A percentile compares a stretch with the other conserved stretches of the same genome.
Evolutionary conservation across 2,329 filamentous ascomycete species (phyloP).

Genomic region (Fusarium citri): DNA sequence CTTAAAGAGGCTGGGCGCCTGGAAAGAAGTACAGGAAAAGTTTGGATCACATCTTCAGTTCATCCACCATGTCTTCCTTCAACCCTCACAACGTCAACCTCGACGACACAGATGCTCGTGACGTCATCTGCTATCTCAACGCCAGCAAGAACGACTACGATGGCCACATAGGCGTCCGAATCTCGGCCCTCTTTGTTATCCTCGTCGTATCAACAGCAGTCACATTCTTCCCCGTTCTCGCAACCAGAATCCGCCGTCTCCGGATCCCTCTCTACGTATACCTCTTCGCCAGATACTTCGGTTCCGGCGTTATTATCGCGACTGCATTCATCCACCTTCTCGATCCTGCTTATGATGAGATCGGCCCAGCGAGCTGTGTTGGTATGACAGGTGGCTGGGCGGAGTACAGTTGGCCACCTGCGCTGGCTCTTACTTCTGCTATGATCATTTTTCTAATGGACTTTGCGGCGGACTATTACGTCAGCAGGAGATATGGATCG

Average conservation of each 20-base stretch:
- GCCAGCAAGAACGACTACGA: background rate
- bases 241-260: background rate
- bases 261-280: background rate
- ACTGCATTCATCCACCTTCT: background rate
- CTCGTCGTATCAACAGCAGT: background rate
- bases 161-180: background rate
- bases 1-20: too few relatives aligned
- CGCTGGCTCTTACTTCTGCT: background rate
- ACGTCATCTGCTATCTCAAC: background rate
- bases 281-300: background rate
- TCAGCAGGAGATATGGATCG: background rate
- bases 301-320: rapidly evolving
- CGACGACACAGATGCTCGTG: background rate
- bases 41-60: rapidly evolving
- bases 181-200: background rate
- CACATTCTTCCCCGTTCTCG: background rate
- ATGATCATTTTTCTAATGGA: background rate
- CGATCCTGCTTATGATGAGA: background rate
- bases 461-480: background rate
- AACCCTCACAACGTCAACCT: background rate
- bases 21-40: too few relatives aligned
- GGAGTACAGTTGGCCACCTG: background rate
- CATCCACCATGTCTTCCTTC: background rate
- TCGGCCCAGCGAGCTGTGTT: background rate
- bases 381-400: background rate